Evolutionary conservation across 1,284 basidiomycete species (phyloP), one percentile per base, ranked within the genome.

Genomic region (Heterobasidion annosum): DNA sequence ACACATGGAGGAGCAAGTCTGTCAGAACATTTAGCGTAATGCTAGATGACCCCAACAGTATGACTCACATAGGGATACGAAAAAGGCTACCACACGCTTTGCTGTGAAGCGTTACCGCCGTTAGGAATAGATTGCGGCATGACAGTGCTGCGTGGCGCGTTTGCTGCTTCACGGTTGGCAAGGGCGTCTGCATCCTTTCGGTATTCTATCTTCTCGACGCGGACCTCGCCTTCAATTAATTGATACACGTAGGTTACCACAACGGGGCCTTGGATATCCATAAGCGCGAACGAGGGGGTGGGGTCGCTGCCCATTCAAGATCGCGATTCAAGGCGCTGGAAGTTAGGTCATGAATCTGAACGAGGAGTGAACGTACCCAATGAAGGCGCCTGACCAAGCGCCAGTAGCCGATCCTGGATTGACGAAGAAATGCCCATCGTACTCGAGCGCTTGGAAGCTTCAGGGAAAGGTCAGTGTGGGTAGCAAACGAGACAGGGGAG

Each of bases 241-340:
- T 95, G 92, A 68, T 98, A 98, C 1, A 98, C 93, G 65, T 97
- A 97, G 8, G 93, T 97, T 35, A 96, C 93, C 34, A 98, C 89
- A 2, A 95, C 91, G 1, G 91, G 83, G 2, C 94, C 94, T 71
- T 97, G 94, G 49, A 98, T 87, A 64, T 97, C 94, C 84, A 98
- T 91, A 37, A 97, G 73, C 0, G 94, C 93, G 65, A 98, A 97
- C 6, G 90, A 93, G 1, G 88, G 88, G 0, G 78, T 87, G 5
- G 82, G 78, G 19, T 83, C 82, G 33, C 82, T 85, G 61, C 34
- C 44, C 9, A 51, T 16, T 40, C 33, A 42, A 25, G 8, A 18
- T 40, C 18, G 45, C 44, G 42, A 33, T 52, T 10, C 40, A 33
- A 46, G 13, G 40, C 48, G 35, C 34, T 34, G 52, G 19, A 8